Conservation (phyloP, 148 eudicot species). For the Mesembryanthemum crystallinum region DNA sequence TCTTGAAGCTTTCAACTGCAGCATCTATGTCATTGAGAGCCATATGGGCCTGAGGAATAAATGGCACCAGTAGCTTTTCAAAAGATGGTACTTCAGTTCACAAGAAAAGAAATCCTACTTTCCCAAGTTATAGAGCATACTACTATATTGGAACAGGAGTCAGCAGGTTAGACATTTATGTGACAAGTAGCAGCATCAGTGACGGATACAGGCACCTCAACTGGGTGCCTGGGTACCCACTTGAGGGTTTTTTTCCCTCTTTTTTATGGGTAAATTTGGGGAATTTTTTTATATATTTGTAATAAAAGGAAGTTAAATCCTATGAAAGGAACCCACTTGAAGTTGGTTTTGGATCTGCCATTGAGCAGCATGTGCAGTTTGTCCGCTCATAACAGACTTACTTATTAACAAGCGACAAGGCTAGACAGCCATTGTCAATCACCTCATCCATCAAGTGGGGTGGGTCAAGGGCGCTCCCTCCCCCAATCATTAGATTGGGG, state of each 20-base stretch:
- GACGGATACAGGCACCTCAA: too few relatives aligned
- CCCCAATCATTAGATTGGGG: too few relatives aligned
- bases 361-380: background rate
- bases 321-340: too few relatives aligned
- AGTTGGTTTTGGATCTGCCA: background rate
- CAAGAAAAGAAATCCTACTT: background rate
- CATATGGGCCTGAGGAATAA: conserved; percentile 58
- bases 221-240: too few relatives aligned
- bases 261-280: too few relatives aligned
- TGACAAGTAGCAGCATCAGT: background rate
- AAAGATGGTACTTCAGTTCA: conserved; percentile 2
- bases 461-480: too few relatives aligned
- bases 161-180: conserved; percentile 5
- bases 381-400: background rate
- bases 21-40: conserved; percentile 90
- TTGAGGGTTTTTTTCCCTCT: too few relatives aligned
- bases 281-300: too few relatives aligned
- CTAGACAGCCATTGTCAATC: background rate
- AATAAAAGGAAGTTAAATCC: too few relatives aligned
- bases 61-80: background rate
- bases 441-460: background rate
- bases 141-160: background rate
- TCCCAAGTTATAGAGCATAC: background rate
- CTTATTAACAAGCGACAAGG: background rate
- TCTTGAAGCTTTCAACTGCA: conserved; percentile 74